Conservation (phyloP, 441 rosid species). For the Corymbia citriodora region DNA sequence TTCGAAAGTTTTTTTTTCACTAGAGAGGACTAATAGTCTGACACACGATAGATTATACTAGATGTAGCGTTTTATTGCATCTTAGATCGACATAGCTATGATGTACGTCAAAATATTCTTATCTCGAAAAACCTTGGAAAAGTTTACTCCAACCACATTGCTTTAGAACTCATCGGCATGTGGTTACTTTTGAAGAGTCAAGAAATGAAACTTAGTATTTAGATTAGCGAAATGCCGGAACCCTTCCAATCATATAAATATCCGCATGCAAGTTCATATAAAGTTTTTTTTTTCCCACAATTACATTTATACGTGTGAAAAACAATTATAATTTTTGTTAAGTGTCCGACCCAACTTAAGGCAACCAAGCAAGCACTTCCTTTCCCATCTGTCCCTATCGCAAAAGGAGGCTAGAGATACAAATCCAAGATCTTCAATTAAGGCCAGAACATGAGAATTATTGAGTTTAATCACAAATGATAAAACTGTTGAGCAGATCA, state of each 20-base stretch:
- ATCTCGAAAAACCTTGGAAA: background rate
- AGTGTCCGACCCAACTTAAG: background rate
- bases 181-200: too few relatives aligned
- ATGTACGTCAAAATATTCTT: background rate
- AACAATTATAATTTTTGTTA: background rate
- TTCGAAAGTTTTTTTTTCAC: rapidly evolving
- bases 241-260: background rate
- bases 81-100: background rate
- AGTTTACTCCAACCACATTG: rapidly evolving
- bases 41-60: background rate
- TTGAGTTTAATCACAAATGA: background rate
- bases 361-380: background rate
- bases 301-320: too few relatives aligned
- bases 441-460: background rate
- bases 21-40: background rate
- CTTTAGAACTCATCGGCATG: background rate
- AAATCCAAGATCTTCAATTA: background rate
- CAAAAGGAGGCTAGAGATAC: background rate
- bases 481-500: too few relatives aligned
- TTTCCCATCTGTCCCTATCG: background rate
- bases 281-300: background rate
- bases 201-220: too few relatives aligned
- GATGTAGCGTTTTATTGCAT: background rate
- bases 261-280: rapidly evolving
- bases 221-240: too few relatives aligned